Evolutionary conservation across 768 basidiomycete genomes (phyloP).

Genomic region (Suillus brevipes): DNA sequence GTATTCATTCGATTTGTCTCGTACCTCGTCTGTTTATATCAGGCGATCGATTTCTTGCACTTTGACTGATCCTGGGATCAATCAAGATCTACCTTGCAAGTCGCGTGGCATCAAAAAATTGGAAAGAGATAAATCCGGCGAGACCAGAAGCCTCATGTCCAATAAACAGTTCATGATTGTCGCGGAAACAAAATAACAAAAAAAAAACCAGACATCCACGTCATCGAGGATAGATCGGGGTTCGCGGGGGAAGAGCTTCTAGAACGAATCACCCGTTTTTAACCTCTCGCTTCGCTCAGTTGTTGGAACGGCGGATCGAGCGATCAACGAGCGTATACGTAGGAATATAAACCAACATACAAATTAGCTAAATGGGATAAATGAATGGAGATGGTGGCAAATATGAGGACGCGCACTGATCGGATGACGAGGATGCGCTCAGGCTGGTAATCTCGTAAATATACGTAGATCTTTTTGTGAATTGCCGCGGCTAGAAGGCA

Average conservation of each 20-base stretch:
- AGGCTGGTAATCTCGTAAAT: slow-evolving; percentile 88
- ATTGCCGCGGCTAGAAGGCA: slow-evolving; percentile 93
- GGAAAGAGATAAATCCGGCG: slow-evolving; percentile 26
- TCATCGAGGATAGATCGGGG: background rate
- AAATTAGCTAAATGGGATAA: slow-evolving; percentile 56
- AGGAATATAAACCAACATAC: too few species aligned
- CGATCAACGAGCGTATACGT: too few species aligned
- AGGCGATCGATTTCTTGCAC: slow-evolving; percentile 21
- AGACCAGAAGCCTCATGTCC: slow-evolving; percentile 24
- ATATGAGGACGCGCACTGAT: slow-evolving; percentile 38
- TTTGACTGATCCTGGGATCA: slow-evolving; percentile 24
- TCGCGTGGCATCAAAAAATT: slow-evolving; percentile 24
- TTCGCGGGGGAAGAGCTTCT: slow-evolving; percentile 3
- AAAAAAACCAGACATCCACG: background rate
- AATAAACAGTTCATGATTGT: slow-evolving; percentile 15
- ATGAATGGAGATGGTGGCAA: slow-evolving; percentile 20
- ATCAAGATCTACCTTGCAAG: slow-evolving; percentile 16
- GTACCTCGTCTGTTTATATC: slow-evolving; percentile 34
- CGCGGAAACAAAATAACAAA: too few species aligned
- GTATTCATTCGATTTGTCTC: slow-evolving; percentile 30
- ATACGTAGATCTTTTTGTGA: slow-evolving; percentile 90
- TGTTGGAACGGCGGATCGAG: too few species aligned
- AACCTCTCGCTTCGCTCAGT: too few species aligned
- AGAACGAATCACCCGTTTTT: background rate
- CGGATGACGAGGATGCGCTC: slow-evolving; percentile 59